Evolutionary conservation across 345 rosid species (phyloP).

Genomic region (Gossypioides kirkii): DNA sequence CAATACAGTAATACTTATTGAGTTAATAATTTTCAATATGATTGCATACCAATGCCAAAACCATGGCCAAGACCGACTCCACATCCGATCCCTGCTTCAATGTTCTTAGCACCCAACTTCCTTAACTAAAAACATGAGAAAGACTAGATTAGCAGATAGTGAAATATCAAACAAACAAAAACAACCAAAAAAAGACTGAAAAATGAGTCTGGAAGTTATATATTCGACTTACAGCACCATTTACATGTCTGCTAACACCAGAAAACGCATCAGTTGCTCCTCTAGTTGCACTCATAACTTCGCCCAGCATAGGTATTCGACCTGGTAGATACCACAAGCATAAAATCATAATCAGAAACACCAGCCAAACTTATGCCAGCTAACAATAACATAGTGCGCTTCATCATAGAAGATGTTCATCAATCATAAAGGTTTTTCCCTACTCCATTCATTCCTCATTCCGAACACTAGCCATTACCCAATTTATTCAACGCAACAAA

Average conservation of each 20-base stretch:
- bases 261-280: constrained; percentile 90
- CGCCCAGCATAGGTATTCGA: constrained; percentile 71
- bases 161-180: not conserved
- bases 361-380: not conserved
- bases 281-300: constrained; percentile 87
- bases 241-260: constrained; percentile 69
- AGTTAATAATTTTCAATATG: not conserved
- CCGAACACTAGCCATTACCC: not conserved
- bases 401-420: not conserved
- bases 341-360: not conserved
- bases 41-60: constrained; percentile 58
- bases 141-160: constrained; percentile 6
- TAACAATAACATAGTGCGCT: constrained; percentile 5
- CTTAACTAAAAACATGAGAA: constrained; percentile 35
- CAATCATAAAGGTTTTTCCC: not conserved
- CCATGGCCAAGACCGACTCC: constrained; percentile 85
- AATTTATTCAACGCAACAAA: not conserved
- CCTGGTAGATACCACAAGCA: constrained; percentile 31
- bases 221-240: constrained; percentile 49
- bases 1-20: not conserved
- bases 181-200: not conserved
- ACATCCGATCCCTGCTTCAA: constrained; percentile 66
- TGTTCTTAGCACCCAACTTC: constrained; percentile 56
- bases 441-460: not conserved
- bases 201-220: constrained; percentile 3